Base-by-base conservation (phyloP, 2,329 filamentous ascomycete species). In the Hymenoscyphus albidus region DNA sequence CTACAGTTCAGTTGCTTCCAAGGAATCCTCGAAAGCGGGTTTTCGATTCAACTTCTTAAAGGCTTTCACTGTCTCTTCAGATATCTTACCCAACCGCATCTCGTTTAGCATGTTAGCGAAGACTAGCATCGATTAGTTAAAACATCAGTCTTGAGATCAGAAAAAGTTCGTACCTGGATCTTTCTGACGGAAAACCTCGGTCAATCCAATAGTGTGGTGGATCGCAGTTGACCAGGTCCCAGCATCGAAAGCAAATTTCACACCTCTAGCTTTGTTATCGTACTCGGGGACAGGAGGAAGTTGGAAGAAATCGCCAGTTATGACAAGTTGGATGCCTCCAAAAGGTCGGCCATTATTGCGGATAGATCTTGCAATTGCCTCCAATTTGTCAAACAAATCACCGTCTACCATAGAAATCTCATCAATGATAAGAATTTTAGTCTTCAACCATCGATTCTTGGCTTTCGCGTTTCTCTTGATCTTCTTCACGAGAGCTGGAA, bases 381-480 rank as follows among this genome's bases (percentile, higher is more conserved):
- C 93, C 18, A 99, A 83, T 77, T 99, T 99, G 80, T 99, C 95
- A 70, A 98, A 99, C 0, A 99, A 82, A 40, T 97, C 93, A 0
- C 92, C 95, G 72, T 99, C 95, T 4, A 99, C 93, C 96, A 99
- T 99, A 13, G 95, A 98, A 3, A 99, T 88, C 76, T 99, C 95
- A 77, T 99, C 95, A 71, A 99, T 86, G 70, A 99, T 84, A 31
- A 99, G 83, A 13, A 92, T 87, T 74, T 93, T 96, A 0, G 93
- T 96, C 64, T 88, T 86, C 69, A 96, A 79, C 96, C 96, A 99
- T 51, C 94, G 86, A 68, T 87, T 89, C 75, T 91, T 94, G 27
- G 93, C 92, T 75, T 97, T 98, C 18, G 85, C 83, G 70, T 98
- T 97, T 65, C 88, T 86, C 71, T 91, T 89, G 71, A 99, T 92